phyloP scores from a whole-genome alignment of 2,329 filamentous ascomycete species.

The Diaporthe caulivora region DNA sequence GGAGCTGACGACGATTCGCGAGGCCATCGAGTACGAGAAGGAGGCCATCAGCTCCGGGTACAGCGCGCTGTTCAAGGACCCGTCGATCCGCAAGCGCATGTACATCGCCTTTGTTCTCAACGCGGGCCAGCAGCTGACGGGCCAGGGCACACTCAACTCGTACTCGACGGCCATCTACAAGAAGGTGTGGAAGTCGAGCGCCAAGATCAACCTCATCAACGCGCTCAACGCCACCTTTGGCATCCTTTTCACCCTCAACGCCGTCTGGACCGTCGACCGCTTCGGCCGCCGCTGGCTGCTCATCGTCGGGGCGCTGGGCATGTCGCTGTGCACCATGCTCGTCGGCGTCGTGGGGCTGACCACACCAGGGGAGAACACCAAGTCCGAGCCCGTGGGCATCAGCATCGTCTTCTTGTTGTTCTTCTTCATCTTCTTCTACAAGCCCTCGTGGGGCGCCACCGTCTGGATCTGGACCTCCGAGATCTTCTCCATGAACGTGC shows the following conservation, averaged over 20 bases:
- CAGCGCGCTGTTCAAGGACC: conserved; percentile 77
- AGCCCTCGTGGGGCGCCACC: conserved; percentile 75
- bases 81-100: conserved; percentile 75
- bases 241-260: conserved; percentile 80
- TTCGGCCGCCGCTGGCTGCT: conserved; percentile 79
- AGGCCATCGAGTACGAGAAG: conserved; percentile 79
- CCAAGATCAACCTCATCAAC: conserved; percentile 79
- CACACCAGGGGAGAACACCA: conserved; percentile 65
- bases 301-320: conserved; percentile 76
- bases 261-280: conserved; percentile 79
- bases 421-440: conserved; percentile 74
- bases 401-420: conserved; percentile 74
- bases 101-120: conserved; percentile 76
- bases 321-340: conserved; percentile 78
- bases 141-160: conserved; percentile 78
- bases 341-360: conserved; percentile 58
- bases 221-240: conserved; percentile 80
- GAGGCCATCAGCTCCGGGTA: conserved; percentile 75
- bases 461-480: conserved; percentile 78
- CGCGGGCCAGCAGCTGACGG: conserved; percentile 78
- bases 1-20: conserved; percentile 73
- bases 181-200: conserved; percentile 71
- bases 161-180: conserved; percentile 82
- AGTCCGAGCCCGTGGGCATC: conserved; percentile 70
- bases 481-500: conserved; percentile 78